phyloP scores from a whole-genome alignment of 176 grass and related monocot genomes.

The Avena eriantha region DNA sequence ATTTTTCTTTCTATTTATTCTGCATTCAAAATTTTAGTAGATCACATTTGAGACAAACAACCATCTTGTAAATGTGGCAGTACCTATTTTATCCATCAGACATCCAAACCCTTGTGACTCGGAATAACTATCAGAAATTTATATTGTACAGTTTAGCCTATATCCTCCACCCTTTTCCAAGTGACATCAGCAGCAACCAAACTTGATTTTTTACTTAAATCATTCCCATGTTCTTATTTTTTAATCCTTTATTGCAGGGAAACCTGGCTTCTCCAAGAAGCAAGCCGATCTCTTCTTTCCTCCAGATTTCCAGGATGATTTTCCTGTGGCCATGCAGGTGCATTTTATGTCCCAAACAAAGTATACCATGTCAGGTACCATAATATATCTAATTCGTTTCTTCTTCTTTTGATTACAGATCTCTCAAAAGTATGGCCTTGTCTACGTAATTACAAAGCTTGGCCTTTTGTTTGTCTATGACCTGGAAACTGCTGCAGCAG shows the following conservation, averaged over 20 bases:
- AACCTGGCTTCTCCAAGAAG: conserved; percentile 94
- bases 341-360: neutral
- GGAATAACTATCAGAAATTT: neutral
- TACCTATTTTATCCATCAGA: conserved; percentile 15
- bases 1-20: conserved; percentile 1
- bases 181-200: neutral
- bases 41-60: conserved; percentile 21
- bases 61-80: neutral
- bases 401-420: conserved; percentile 60
- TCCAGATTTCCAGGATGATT: conserved; percentile 96
- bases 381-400: conserved; percentile 37
- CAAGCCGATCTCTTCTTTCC: conserved; percentile 97
- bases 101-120: neutral
- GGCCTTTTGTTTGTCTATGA: conserved; percentile 98
- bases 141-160: neutral
- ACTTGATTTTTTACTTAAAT: neutral
- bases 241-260: conserved; percentile 56
- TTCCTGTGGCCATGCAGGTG: conserved; percentile 99
- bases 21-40: neutral
- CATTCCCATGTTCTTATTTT: neutral
- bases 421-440: conserved; percentile 94
- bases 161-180: neutral
- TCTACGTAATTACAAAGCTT: conserved; percentile 97
- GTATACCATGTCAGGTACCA: neutral
- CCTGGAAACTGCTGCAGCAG: conserved; percentile 89